Evolutionary conservation across 2,329 filamentous ascomycete genomes (phyloP).

Genomic region (Ceratocystis diversiconidia): DNA sequence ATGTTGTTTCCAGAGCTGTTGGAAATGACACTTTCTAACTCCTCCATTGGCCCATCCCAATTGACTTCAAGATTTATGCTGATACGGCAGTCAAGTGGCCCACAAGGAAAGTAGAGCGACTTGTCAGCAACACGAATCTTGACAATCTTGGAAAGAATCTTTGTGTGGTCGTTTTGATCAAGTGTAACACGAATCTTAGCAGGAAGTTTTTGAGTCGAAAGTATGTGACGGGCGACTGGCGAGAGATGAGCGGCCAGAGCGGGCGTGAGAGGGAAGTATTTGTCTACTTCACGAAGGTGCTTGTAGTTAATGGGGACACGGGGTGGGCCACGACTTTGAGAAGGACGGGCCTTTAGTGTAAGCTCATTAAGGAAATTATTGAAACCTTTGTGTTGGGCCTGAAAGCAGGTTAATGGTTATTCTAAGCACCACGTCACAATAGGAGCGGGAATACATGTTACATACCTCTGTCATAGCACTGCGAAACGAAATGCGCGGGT

Average conservation of each 20-base stretch:
- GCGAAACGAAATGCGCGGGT: constrained; percentile 53
- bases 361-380: constrained; percentile 72
- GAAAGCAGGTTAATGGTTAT: neutral
- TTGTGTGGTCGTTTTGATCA: constrained; percentile 46
- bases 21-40: constrained; percentile 31
- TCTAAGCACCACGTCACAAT: neutral
- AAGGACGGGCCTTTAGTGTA: constrained; percentile 27
- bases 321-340: constrained; percentile 22
- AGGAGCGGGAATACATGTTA: constrained; percentile 13
- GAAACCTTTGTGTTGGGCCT: constrained; percentile 68
- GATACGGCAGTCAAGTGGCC: constrained; percentile 76
- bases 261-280: constrained; percentile 62
- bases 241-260: constrained; percentile 32
- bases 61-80: constrained; percentile 91
- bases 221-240: neutral
- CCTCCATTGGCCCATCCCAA: constrained; percentile 54
- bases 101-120: constrained; percentile 67
- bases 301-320: constrained; percentile 60
- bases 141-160: constrained; percentile 69
- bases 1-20: constrained; percentile 21
- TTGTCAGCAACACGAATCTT: constrained; percentile 80
- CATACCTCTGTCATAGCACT: constrained; percentile 83
- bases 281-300: constrained; percentile 70
- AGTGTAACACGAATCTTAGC: constrained; percentile 60
- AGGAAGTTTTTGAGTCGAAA: constrained; percentile 25